phyloP scores from a whole-genome alignment of 2,329 filamentous ascomycete genomes.

The Ophiocordyceps sinensis region DNA sequence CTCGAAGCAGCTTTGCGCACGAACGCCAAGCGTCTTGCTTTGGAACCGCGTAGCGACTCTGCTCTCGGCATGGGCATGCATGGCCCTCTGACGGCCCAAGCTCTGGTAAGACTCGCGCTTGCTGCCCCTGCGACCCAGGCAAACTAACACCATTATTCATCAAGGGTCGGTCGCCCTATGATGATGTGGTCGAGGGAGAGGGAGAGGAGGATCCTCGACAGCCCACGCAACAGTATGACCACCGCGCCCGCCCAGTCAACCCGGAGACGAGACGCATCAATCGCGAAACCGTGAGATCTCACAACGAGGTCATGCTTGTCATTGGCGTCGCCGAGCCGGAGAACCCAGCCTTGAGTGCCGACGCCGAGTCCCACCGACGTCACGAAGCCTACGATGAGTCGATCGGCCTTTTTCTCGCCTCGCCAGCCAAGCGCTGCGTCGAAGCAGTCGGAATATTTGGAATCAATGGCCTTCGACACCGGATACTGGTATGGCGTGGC shows the following conservation, averaged over 20 bases:
- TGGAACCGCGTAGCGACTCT: neutral
- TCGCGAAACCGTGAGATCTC: conserved; percentile 41
- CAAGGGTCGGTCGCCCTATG: conserved; percentile 47
- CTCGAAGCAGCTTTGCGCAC: neutral
- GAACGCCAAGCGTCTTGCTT: neutral
- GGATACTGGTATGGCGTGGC: conserved; percentile 30
- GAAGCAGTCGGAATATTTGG: conserved; percentile 35
- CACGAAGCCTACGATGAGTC: conserved; percentile 33
- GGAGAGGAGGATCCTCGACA: conserved; percentile 26
- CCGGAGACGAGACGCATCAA: conserved; percentile 39
- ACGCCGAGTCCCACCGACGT: conserved; percentile 24
- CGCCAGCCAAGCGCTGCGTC: conserved; percentile 18
- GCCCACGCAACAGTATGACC: conserved; percentile 36
- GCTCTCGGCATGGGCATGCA: conserved; percentile 34
- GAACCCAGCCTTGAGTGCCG: conserved; percentile 22
- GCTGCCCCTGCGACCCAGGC: neutral
- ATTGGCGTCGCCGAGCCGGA: conserved; percentile 49
- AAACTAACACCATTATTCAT: neutral
- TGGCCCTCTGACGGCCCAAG: conserved; percentile 41
- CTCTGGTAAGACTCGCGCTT: conserved; percentile 27
- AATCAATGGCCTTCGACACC: conserved; percentile 35
- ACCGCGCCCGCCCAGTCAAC: conserved; percentile 40
- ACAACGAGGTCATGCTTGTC: conserved; percentile 49
- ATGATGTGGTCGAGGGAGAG: conserved; percentile 37
- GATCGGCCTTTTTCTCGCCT: conserved; percentile 24